Evolutionary conservation across 2,329 filamentous ascomycete species (phyloP).

Genomic region (Neurospora crassa): DNA sequence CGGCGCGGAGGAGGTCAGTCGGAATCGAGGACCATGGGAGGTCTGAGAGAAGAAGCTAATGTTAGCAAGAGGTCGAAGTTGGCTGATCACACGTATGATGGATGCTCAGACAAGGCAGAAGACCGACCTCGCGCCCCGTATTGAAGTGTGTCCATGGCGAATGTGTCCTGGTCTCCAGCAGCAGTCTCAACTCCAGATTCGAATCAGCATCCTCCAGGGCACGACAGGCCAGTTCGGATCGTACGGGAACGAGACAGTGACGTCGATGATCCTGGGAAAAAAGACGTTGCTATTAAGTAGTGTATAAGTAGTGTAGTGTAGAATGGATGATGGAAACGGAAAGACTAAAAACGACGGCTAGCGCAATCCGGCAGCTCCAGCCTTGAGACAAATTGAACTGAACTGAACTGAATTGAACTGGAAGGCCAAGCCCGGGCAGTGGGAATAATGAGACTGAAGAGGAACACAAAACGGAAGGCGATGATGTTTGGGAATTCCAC

Average conservation of each 20-base stretch:
- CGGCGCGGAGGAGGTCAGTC: slow-evolving; percentile 41
- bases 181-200: background rate
- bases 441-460: background rate
- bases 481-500: background rate
- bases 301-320: background rate
- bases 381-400: background rate
- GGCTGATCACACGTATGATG: background rate
- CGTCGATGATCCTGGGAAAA: background rate
- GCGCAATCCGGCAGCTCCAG: background rate
- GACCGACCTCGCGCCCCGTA: slow-evolving; percentile 9
- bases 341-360: background rate
- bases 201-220: background rate
- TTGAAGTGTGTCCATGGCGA: slow-evolving; percentile 9
- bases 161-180: background rate
- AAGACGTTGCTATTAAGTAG: too few species aligned
- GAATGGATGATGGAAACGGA: background rate
- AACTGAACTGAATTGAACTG: too few species aligned
- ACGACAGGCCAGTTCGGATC: background rate
- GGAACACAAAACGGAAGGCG: background rate
- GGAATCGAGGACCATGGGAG: slow-evolving; percentile 39
- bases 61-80: slow-evolving; percentile 1
- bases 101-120: background rate
- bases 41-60: slow-evolving; percentile 18
- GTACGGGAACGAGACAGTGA: background rate
- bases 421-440: background rate